Evolutionary conservation across 768 basidiomycete genomes (phyloP), one percentile per base, ranked within the genome.

Genomic region (Hemileccinum rubropunctum): DNA sequence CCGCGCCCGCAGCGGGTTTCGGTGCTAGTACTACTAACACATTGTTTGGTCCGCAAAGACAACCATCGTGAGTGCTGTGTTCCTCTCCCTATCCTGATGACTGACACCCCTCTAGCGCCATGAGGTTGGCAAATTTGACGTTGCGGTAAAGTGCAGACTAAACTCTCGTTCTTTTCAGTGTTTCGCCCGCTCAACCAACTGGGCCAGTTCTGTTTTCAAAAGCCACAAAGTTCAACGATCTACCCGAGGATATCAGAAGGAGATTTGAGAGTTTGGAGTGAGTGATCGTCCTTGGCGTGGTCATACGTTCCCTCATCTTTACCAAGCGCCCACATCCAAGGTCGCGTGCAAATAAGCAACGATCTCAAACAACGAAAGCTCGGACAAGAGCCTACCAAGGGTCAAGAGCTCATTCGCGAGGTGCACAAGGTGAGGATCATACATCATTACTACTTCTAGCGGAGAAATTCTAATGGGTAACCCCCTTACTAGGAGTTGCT

Each of bases 161-260:
- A 52, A n/a, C 15, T 37, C 17, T 50, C 10, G 6, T 42, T 53
- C 18, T n/a, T 12, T 14, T 40, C 35, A 71, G 66, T 20, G 51
- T 65, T 36, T 68, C 68, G 3, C 64, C 68, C 18, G 51, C 61
- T 50, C 68, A 70, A 52, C 8, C 51, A 6, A 58, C 56, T 3
- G 68, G 65, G 7, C 63, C 61, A 17, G 52, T 61, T 30, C 13
- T 65, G 17, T 71, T 74, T 37, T 73, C 73, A 26, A 77, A 72
- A 49, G 72, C 75, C 0, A 88, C 88, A 1, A 91, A 89, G 61
- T 92, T 90, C 67, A 92, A 91, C 47, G 90, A 92, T 62, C 68
- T 91, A 4, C 83, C 87, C 1, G 88, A 91, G 44, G 75, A 81
- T 3, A 53, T 83, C 18, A 87, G 82, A 67, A 81, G 69, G 53